Base-by-base conservation (phyloP, 805 yeast genomes). In the Metschnikowia kunwiensis region DNA sequence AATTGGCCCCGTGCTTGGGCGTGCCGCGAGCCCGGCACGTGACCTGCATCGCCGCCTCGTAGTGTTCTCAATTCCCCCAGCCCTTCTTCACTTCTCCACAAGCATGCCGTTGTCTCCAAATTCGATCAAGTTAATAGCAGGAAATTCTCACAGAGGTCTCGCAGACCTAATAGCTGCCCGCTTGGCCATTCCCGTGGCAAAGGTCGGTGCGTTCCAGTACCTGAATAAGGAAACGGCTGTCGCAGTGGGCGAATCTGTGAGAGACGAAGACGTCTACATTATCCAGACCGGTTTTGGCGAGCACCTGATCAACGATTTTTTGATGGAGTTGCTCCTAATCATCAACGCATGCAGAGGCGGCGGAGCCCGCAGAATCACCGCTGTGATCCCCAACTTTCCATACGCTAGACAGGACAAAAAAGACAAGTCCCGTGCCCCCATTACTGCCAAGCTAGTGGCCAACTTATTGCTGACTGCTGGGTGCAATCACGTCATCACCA, bases 391-490 rank as follows among this genome's bases (percentile, higher is more conserved):
- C 31, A 86, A 83, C 61, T 91, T 89, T 67, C 96, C 97, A 10
- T 91, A 91, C 57, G 97, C 97, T 3, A 78, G 98, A 65, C 98
- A 91, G 62, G 98, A 91, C 63, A 85, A 89, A 62, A 91, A 91
- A 62, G 97, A 91, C 61, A 91, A 91, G 61, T 80, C 91, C 29
- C 75, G 98, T 52, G 97, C 97, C 7, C 96, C 97, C 19, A 88
- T 91, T 43, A 87, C 97, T 7, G 97, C 97, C 34, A 89, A 91
- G 58, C 70, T 91, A 43, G 78, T 91, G 64, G 97, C 97, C 5
- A 86, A 91, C 56, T 70, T 91, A 73, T 69, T 91, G 33, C 86
- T 87, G 38, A 86, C 96, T 2, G 93, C 97, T 3, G 97, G 98
- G 5, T 89, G 96, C 63, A 77, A 86, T 57, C 97, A 93, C 63